Base-by-base conservation (phyloP, 495 filamentous ascomycete species). In the Aspergillus wentii region DNA sequence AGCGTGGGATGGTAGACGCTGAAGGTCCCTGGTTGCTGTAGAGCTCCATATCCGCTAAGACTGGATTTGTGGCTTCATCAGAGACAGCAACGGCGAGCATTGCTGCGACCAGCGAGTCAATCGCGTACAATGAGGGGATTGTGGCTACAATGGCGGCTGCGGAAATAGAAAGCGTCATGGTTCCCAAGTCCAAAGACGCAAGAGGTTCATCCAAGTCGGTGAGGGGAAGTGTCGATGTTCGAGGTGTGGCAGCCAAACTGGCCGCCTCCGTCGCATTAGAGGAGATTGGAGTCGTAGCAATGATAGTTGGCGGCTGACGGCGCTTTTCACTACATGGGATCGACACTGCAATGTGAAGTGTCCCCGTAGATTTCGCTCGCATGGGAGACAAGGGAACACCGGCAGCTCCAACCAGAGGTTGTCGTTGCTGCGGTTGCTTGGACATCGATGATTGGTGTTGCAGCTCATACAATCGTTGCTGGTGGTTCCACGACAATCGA, bases 31-130 rank as follows among this genome's bases (percentile, higher is more conserved):
- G n/a, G n/a, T n/a, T n/a, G n/a, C n/a, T n/a, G 43, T 54, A 59
- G 18, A 64, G 40, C 6, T 49, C 35, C 56, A 69, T 62, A 21
- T 59, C 59, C 3, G 54, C 56, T 1, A 72, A 41, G 7, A 66
- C 49, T 1, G 56, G 56, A 18, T 62, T 65, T 1, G 64, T 69
- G 3, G 56, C 35, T 30, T 76, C 72, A 44, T 86, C 81, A 1
- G 75, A 62, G 38, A 78, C 66, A 0, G 83, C 83, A 15, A 91
- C 83, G 9, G 85, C 67, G 21, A 88, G 53, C 10, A 88, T 64
- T 0, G 85, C 82, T 3, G 79, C 73, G 7, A 86, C 71, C 2
- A 77, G 71, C 0, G 86, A 84, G 54, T 91, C 86, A n/a, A 89
- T 73, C 3, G 86, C 68, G 49, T 87, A 88, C 26, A 86, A 71